Evolutionary conservation across 345 rosid genomes (phyloP).

Genomic region (Linum trigynum): DNA sequence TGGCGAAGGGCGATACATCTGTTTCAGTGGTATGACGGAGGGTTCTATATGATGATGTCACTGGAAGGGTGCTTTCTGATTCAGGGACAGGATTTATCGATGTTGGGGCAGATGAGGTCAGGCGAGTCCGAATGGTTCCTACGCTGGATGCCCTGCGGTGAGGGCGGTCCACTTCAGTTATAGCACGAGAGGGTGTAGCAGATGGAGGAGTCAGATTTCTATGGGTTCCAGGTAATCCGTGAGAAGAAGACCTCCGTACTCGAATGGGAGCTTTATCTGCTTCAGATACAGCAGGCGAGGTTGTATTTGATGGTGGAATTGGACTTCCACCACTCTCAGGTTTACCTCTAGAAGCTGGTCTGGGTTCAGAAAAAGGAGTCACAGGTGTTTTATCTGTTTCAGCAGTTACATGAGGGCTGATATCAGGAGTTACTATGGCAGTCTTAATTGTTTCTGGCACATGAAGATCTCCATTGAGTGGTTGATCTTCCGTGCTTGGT

Average conservation of each 20-base stretch:
- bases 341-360: not conserved
- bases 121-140: not conserved
- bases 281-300: too few relatives aligned
- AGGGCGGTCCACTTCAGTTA: not conserved
- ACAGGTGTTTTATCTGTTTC: not conserved
- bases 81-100: not conserved
- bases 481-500: constrained; percentile 31
- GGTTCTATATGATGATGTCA: not conserved
- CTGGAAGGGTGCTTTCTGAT: not conserved
- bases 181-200: not conserved
- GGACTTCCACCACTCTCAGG: too few relatives aligned
- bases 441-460: constrained; percentile 6
- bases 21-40: not conserved
- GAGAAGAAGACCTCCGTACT: too few relatives aligned
- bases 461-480: constrained; percentile 16
- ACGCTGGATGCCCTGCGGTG: not conserved
- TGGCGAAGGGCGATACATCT: not conserved
- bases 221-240: not conserved
- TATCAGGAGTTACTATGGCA: not conserved
- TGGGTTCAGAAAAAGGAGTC: not conserved
- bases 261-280: too few relatives aligned
- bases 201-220: not conserved
- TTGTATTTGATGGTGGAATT: too few relatives aligned
- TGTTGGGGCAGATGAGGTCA: not conserved
- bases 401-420: constrained; percentile 7